Base-by-base conservation (phyloP, 148 eudicot genomes). In the Euryodendron excelsum region DNA sequence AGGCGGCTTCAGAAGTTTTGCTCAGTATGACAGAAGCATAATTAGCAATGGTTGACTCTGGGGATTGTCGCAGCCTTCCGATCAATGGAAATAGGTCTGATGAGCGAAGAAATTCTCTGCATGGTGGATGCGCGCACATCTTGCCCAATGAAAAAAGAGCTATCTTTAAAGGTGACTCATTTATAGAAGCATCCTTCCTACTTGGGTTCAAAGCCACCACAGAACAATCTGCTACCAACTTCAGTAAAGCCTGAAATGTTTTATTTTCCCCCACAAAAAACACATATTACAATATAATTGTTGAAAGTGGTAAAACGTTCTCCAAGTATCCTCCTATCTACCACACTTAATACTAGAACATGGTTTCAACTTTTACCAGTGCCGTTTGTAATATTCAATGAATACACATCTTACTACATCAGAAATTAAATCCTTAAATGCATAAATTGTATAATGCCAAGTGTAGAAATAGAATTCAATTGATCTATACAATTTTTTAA, bases 111-210 rank as follows among this genome's bases (percentile, higher is more conserved):
- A 82, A 90, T 23, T 96, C 92, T 76, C 95, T 83, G 80, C 99
- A 96, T 17, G 90, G 88, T 1, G 87, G 77, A 78, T 93, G 87
- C 4, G 84, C 92, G 80, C 95, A 93, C 99, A 96, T 96, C 85
- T 93, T 96, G 20, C 87, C 92, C 76, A 96, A 74, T 17, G 99
- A 91, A 77, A 96, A 93, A n/a, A 96, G 82, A 48, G 96, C 98
- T 39, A 96, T 92, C 83, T 89, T 96, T 11, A 96, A 81, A 77
- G 99, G 98, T 3, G 99, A 95, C 84, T 96, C 98, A 21, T 85
- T 95, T 63, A 86, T 82, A 11, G n/a, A n/a, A n/a, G 93, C 88
- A 63, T 93, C 98, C 69, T 75, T 87, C 79, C 87, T 86, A 34
- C 88, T 85, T 21, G 99, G 99, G 81, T 92, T 93, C 84, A 96